phyloP scores from a whole-genome alignment of 257 asterid species.

The Nemophila menziesii region DNA sequence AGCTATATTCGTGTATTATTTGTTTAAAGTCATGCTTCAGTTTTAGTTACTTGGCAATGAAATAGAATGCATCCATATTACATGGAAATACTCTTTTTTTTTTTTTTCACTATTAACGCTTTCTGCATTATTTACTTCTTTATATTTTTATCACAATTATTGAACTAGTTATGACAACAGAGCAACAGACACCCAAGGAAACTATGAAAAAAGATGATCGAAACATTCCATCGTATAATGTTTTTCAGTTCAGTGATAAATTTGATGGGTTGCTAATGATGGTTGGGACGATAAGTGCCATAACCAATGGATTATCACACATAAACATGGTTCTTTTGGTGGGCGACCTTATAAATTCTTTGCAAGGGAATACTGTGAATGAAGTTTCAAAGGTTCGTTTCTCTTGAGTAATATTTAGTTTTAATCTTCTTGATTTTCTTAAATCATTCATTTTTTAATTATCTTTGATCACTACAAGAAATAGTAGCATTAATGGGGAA shows the following conservation, averaged over 20 bases:
- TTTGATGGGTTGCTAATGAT: constrained; percentile 32
- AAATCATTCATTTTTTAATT: background rate
- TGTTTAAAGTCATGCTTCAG: too few species aligned
- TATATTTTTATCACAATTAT: too few species aligned
- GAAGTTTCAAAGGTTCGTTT: constrained; percentile 32
- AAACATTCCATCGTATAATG: constrained; percentile 33
- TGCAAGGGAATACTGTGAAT: constrained; percentile 35
- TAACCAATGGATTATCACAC: constrained; percentile 50
- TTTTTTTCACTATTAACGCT: too few species aligned
- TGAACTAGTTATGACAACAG: too few species aligned
- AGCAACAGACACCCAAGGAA: too few species aligned
- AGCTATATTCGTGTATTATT: too few species aligned
- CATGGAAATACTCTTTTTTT: too few species aligned
- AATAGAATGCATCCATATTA: too few species aligned
- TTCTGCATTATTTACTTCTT: too few species aligned
- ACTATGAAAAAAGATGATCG: constrained; percentile 21
- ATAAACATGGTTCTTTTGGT: constrained; percentile 64
- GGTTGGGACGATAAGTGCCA: constrained; percentile 41
- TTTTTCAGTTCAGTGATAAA: constrained; percentile 53
- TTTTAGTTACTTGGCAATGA: too few species aligned
- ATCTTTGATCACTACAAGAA: background rate
- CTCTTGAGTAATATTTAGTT: background rate
- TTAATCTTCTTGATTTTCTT: background rate
- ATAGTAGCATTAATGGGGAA: too few species aligned
- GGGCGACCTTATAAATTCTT: constrained; percentile 50